phyloP scores from a whole-genome alignment of 1,139 yeast genomes.

The Chernovozyma aurita region DNA sequence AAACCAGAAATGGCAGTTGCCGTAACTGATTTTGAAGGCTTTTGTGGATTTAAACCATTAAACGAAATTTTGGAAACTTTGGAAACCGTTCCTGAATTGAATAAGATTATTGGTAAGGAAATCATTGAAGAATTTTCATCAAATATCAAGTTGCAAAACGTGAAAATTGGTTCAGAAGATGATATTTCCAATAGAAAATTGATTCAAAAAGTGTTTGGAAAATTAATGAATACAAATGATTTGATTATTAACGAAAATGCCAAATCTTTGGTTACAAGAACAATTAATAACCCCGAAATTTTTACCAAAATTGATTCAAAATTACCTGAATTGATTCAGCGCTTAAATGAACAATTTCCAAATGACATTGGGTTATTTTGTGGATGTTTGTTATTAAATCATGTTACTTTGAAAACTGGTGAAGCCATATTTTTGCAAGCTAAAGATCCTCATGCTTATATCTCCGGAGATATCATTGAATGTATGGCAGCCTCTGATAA shows the following conservation, averaged over 20 bases:
- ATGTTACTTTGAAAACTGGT: constrained; percentile 78
- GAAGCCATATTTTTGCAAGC: constrained; percentile 97
- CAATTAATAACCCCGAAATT: constrained; percentile 46
- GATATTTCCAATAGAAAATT: constrained; percentile 55
- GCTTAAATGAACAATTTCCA: constrained; percentile 86
- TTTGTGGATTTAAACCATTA: constrained; percentile 96
- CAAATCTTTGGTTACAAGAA: constrained; percentile 55
- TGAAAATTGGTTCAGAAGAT: constrained; percentile 40
- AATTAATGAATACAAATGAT: constrained; percentile 76
- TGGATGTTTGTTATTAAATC: constrained; percentile 89
- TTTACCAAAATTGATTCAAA: constrained; percentile 42
- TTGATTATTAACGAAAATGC: constrained; percentile 52
- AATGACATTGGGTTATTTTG: constrained; percentile 92
- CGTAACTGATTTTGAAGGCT: constrained; percentile 90
- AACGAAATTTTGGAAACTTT: constrained; percentile 67
- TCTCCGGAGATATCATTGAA: constrained; percentile 93
- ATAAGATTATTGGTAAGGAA: constrained; percentile 62
- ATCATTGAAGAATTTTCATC: constrained; percentile 47
- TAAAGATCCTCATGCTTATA: constrained; percentile 97
- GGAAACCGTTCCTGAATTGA: constrained; percentile 69
- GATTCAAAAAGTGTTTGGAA: constrained; percentile 70
- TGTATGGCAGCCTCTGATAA: constrained; percentile 99
- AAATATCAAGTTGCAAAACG: constrained; percentile 40
- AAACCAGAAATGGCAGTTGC: constrained; percentile 99
- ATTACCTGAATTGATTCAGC: constrained; percentile 66